Base-by-base conservation (phyloP, 1,284 basidiomycete genomes). In the Fomitiporia mediterranea region DNA sequence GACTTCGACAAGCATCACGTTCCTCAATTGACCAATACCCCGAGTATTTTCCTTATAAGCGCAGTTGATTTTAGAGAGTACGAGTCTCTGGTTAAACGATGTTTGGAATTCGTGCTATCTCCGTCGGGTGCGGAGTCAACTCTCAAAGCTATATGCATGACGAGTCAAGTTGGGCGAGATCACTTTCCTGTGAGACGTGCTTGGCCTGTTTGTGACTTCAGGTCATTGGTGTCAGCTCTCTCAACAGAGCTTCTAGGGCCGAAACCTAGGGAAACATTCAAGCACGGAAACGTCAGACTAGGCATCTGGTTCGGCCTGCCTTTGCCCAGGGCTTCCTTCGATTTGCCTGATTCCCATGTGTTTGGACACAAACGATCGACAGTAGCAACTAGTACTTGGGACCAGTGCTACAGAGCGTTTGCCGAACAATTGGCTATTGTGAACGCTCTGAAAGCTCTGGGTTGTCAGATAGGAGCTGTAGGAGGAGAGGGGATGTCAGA, bases 81-180 rank as follows among this genome's bases (percentile, higher is more conserved):
- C 28, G 21, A 30, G 25, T 28, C 35, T 30, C 15, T 50, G 27
- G 19, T 57, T 13, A 42, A 19, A n/a, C 30, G 37, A n/a, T 53
- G 42, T 30, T 32, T 40, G 5, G 55, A 57, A 3, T 51, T 42
- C 38, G 51, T 27, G 25, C 19, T 53, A 37, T 32, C 25, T 6
- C 21, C 32, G 17, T 32, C 13, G 7, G 37, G n/a, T n/a, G 28
- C 23, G 25, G 46, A 53, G 15, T 34, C 21, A 28, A 21, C 34
- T 11, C 25, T 51, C 23, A 35, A 51, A 37, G 21, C 49, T 19
- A 51, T 51, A 39, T 61, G 44, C 25, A 61, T 47, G 27, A 60
- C 55, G 21, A 39, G 39, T 19, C 58, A 60, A 39, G n/a, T 57
- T 4, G 58, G 17, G 5, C 50, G 60, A 11, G 58, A 60, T 30